These are phyloP conservation scores for Colletotrichum limetticola DNA, from an alignment of 2,329 filamentous ascomycete genomes.

Conservation along the genomic window DNA sequence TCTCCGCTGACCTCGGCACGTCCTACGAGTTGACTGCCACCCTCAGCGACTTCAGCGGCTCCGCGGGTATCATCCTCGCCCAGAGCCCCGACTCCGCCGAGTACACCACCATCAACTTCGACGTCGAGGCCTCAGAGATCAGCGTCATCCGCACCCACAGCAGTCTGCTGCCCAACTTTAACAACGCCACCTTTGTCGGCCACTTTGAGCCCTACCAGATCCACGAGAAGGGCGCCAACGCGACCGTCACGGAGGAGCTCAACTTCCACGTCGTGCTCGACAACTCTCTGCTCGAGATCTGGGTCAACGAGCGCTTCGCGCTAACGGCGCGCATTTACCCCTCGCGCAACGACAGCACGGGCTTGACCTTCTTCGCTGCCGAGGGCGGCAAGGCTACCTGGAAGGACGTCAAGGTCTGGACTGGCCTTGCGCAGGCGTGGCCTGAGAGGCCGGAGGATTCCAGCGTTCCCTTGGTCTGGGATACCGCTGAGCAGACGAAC, in stretches of 20 bases:
- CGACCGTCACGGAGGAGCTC: constrained; percentile 17
- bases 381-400: constrained; percentile 21
- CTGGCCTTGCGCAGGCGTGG: constrained; percentile 32
- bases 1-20: constrained; percentile 18
- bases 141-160: constrained; percentile 30
- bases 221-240: neutral
- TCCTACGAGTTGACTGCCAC: constrained; percentile 36
- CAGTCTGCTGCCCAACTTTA: constrained; percentile 35
- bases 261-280: constrained; percentile 32
- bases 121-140: constrained; percentile 20
- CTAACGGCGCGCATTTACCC: constrained; percentile 36
- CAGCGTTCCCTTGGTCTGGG: constrained; percentile 30
- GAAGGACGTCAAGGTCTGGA: constrained; percentile 30
- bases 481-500: constrained; percentile 31
- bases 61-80: constrained; percentile 29
- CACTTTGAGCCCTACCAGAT: constrained; percentile 35
- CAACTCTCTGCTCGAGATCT: constrained; percentile 35
- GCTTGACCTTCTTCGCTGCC: constrained; percentile 32
- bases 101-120: constrained; percentile 32
- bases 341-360: constrained; percentile 35
- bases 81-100: constrained; percentile 34
- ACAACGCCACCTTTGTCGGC: constrained; percentile 31
- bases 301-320: constrained; percentile 36
- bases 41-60: constrained; percentile 18
- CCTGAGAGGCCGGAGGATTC: constrained; percentile 32